A percentile compares a stretch with the other conserved stretches of the same genome.
These are phyloP conservation scores for Cytospora mali DNA, from an alignment of 2,329 filamentous ascomycete genomes.

Conservation along the genomic window DNA sequence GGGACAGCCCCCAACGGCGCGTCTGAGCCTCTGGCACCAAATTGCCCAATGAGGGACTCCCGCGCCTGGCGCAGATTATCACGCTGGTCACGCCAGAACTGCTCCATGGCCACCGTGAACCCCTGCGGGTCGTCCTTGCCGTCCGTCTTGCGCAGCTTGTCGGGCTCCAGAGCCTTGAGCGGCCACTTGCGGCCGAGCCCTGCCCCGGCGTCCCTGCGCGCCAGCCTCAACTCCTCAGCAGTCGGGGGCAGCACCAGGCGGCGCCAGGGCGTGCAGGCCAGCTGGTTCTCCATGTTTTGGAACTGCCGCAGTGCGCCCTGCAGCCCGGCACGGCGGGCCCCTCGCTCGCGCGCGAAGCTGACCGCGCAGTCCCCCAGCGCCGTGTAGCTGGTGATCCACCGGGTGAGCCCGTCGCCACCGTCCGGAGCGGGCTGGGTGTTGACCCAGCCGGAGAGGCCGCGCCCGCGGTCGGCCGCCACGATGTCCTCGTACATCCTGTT, in stretches of 20 bases:
- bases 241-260: conserved; percentile 42
- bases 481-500: conserved; percentile 41
- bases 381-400: conserved; percentile 1
- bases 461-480: conserved; percentile 28
- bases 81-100: conserved; percentile 24
- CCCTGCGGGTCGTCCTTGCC: conserved; percentile 29
- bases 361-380: conserved; percentile 9
- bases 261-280: conserved; percentile 41
- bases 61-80: conserved; percentile 21
- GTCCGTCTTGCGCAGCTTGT: conserved; percentile 20
- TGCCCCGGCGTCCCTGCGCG: conserved; percentile 23
- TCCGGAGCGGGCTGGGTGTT: conserved; percentile 18
- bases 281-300: conserved; percentile 41
- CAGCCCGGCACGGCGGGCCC: conserved; percentile 48
- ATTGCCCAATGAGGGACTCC: conserved; percentile 7
- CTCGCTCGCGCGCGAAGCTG: conserved; percentile 42
- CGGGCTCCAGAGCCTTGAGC: conserved; percentile 8
- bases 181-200: conserved; percentile 21
- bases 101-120: conserved; percentile 25
- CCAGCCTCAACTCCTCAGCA: conserved; percentile 32
- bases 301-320: conserved; percentile 46
- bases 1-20: not conserved
- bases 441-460: conserved; percentile 30
- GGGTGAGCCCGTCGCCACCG: conserved; percentile 26
- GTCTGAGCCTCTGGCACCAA: not conserved